Evolutionary conservation across 140 eudicot genomes (phyloP), one percentile per base, ranked within the genome.

Genomic region (Ambrosia hybrid): DNA sequence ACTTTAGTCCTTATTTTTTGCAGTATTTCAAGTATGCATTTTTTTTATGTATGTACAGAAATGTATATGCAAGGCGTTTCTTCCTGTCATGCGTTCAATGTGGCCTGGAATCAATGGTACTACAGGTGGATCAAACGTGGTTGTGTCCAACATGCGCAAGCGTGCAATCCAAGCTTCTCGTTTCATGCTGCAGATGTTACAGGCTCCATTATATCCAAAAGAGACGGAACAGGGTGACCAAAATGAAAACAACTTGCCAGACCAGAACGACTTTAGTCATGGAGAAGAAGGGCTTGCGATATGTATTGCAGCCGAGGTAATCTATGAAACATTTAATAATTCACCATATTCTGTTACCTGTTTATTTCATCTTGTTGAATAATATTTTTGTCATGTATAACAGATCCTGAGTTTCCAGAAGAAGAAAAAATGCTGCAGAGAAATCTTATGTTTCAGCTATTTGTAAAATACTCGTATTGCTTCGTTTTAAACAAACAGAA

Each of bases 81-180:
- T 95, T 76, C 95, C 92, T 9, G 92, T 76, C 68, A 78, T 95
- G 80, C 90, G 86, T 58, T 85, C 88, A 69, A 75, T 95, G 90
- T 95, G 97, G 99, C 99, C 99, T 46, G 99, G 99, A 57, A 85
- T 95, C 77, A 68, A 86, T 12, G 97, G 97, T 26, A 91, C 79
- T 67, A 49, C 77, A n/a, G 80, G 87, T 51, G 88, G 88, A 17
- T 85, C 92, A 65, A 4, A 82, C 11, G 57, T 74, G 41, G 69
- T 82, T 83, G 83, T 91, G 60, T 88, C 99, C 37, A 88, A 80
- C 82, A 78, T 83, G 90, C 95, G 99, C 36, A 95, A 86, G 79
- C 95, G 90, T 78, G 99, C 97, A 57, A 84, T 76, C 70, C 99
- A 88, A 76, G 97, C 95, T 51, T 95, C 99, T 61, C 97, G 90